Evolutionary conservation across 179 eudicot species (phyloP).

Genomic region (Camellia oleifera): DNA sequence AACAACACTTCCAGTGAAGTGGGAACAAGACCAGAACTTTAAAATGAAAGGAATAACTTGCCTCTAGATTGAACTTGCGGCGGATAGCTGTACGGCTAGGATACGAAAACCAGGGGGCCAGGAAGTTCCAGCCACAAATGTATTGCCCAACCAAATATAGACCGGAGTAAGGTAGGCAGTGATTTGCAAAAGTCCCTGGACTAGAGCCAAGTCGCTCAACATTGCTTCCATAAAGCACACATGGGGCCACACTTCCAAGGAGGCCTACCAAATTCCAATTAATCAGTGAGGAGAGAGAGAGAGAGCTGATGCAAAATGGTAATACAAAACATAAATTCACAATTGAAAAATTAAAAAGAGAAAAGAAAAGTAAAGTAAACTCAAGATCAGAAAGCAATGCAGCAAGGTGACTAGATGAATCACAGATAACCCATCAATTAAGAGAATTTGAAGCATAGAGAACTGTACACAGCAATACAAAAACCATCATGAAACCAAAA

Average conservation of each 20-base stretch:
- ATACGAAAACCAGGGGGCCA: constrained; percentile 85
- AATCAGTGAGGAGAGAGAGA: not conserved
- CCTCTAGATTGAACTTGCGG: constrained; percentile 78
- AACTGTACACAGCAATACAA: not conserved
- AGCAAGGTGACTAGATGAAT: not conserved
- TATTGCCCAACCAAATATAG: constrained; percentile 61
- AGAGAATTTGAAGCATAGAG: not conserved
- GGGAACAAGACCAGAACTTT: not conserved
- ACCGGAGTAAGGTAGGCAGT: constrained; percentile 73
- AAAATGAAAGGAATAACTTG: constrained; percentile 21
- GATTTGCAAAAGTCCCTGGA: constrained; percentile 64
- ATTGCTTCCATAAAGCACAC: constrained; percentile 86
- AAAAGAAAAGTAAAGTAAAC: too few species aligned
- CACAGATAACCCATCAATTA: not conserved
- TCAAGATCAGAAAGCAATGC: not conserved
- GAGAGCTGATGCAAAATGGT: not conserved
- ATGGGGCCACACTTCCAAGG: constrained; percentile 81
- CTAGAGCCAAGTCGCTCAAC: constrained; percentile 70
- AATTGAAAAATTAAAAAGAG: not conserved
- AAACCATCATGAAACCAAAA: not conserved
- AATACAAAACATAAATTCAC: not conserved
- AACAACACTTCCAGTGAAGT: not conserved
- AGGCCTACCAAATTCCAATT: constrained; percentile 46
- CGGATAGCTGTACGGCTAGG: constrained; percentile 76
- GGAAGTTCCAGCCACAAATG: constrained; percentile 57